phyloP scores from a whole-genome alignment of 2,329 filamentous ascomycete species.

The Leptographium procerum region DNA sequence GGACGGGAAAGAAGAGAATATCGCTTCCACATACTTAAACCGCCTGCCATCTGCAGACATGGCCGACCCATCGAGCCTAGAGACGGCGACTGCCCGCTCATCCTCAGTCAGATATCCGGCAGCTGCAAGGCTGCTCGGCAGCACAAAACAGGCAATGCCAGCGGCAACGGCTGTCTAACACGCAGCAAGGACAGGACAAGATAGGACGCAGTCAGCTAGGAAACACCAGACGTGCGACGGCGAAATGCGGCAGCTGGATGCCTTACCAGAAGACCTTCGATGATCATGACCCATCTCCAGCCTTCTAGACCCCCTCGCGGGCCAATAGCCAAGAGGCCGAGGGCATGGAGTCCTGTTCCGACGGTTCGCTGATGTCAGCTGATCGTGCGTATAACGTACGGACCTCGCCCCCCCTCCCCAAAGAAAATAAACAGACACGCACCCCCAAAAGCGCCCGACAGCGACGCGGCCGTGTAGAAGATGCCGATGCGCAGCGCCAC shows the following conservation, averaged over 20 bases:
- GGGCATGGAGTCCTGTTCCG: slow-evolving; percentile 35
- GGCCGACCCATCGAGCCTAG: slow-evolving; percentile 22
- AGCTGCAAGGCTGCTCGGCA: slow-evolving; percentile 44
- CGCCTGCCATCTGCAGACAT: background rate
- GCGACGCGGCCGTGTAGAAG: slow-evolving; percentile 55
- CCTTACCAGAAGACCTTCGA: slow-evolving; percentile 42
- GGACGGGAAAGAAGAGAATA: no score
- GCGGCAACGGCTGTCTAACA: slow-evolving; percentile 45
- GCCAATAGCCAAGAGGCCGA: slow-evolving; percentile 49
- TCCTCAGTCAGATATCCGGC: slow-evolving; percentile 41
- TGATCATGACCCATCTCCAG: slow-evolving; percentile 53
- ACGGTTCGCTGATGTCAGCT: no score
- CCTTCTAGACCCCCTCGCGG: slow-evolving; percentile 38
- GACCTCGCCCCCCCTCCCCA: no score
- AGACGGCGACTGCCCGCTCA: slow-evolving; percentile 37
- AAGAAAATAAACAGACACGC: background rate
- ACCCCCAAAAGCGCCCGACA: slow-evolving; percentile 54
- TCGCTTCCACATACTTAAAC: background rate
- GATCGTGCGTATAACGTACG: background rate
- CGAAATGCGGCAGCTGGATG: background rate
- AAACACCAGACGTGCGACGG: no score
- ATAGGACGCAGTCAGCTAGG: no score
- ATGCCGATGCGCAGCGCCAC: slow-evolving; percentile 53
- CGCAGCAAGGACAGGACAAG: background rate
- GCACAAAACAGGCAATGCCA: slow-evolving; percentile 35